Conservation (phyloP, 768 basidiomycete species). For the Solioccasus polychromus region DNA sequence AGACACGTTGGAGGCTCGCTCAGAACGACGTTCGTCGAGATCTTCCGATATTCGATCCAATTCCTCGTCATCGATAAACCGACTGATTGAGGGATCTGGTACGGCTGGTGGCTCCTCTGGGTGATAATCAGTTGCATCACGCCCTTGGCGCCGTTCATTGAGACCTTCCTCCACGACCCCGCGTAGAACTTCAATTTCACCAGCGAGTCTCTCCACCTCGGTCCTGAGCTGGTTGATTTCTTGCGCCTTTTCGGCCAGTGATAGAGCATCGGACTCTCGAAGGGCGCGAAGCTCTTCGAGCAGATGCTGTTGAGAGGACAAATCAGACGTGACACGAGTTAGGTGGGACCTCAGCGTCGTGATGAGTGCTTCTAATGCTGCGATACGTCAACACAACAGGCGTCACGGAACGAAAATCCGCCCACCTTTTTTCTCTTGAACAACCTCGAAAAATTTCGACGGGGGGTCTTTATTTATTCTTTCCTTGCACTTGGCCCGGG, state of each 20-base stretch:
- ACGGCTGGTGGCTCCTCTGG: not conserved
- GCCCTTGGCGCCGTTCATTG: constrained; percentile 59
- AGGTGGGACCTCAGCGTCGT: constrained; percentile 71
- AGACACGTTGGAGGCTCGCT: constrained; percentile 37
- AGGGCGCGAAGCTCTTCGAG: constrained; percentile 62
- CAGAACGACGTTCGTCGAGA: constrained; percentile 61
- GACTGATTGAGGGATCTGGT: constrained; percentile 14
- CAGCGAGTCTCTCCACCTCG: constrained; percentile 78
- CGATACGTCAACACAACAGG: constrained; percentile 10
- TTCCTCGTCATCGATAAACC: constrained; percentile 57
- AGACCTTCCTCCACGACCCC: constrained; percentile 87
- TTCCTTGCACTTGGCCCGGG: constrained; percentile 29
- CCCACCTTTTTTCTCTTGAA: constrained; percentile 87
- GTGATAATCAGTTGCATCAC: constrained; percentile 37
- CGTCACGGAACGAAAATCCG: not conserved
- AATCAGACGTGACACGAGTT: constrained; percentile 71
- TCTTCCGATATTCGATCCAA: constrained; percentile 63
- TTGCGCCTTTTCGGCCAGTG: constrained; percentile 55
- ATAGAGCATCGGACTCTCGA: constrained; percentile 58
- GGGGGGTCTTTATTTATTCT: constrained; percentile 34
- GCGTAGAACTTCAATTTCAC: constrained; percentile 84
- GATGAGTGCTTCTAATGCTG: constrained; percentile 82
- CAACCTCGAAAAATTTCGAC: constrained; percentile 67
- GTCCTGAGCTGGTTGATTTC: constrained; percentile 67
- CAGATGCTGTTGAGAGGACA: constrained; percentile 71